Evolutionary conservation across 148 eudicot species (phyloP), one percentile per base, ranked within the genome.

Genomic region (Cornus kousa): DNA sequence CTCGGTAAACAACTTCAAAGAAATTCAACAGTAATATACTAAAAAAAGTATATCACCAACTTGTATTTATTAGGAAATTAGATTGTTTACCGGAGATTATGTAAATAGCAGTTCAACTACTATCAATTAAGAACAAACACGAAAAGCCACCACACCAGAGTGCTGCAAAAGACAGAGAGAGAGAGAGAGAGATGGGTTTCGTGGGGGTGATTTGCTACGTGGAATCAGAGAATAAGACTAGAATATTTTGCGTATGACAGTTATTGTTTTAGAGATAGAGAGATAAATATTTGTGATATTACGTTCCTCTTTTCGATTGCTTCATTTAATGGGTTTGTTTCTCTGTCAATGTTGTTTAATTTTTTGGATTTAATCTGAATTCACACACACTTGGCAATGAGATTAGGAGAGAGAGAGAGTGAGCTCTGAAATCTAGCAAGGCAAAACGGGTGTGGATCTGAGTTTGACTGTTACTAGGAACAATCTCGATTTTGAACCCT

Each of bases 41-140:
- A 23, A 71, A 43, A 20, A 40, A 11, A 7, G 22, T 35, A 53
- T 68, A 53, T 46, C 14, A 53, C 59, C 19, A 12, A 16, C 14
- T 16, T 11, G 59, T 53, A 53, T 11, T 1, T 11, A 53, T 16
- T 53, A 62, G 20, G 23, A 5, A 62, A n/a, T 20, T 13, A 62
- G 3, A n/a, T 16, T 53, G 59, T 53, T 53, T n/a, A 62, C 19
- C 20, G 20, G 66, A 53, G 66, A 3, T 13, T 62, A 62, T 24
- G 39, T 19, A 76, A 35, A 76, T 33, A 69, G 84, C 67, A 82
- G 86, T 75, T 85, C 48, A 85, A 83, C 83, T 53, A 83, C 83
- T 72, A n/a, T 82, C 43, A 68, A 78, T 35, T 40, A 60, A 31
- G 43, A 85, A 48, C 75, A 84, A 68, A 64, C 70, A 82, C 35